Conservation (phyloP, 805 yeast genomes). For the Kuraishia capsulata region DNA sequence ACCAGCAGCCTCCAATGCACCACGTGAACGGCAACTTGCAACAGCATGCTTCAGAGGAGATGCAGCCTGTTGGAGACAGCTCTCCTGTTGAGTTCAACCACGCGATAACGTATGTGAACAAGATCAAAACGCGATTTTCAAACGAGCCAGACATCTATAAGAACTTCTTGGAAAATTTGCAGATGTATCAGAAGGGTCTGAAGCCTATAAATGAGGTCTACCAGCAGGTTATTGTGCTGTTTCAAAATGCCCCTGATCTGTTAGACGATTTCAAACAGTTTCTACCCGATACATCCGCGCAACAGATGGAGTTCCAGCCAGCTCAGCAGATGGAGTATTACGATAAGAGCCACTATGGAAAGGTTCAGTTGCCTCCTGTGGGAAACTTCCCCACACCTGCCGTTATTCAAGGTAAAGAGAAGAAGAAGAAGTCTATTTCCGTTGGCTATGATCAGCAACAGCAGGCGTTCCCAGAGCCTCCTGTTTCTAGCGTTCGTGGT, state of each 20-base stretch:
- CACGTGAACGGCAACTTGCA: conserved; percentile 3
- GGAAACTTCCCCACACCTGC: conserved; percentile 76
- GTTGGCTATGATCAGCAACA: conserved; percentile 8
- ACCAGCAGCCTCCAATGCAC: conserved; percentile 14
- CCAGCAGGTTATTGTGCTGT: conserved; percentile 81
- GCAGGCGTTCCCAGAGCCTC: conserved; percentile 28
- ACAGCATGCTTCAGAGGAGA: conserved; percentile 4
- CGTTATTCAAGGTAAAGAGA: conserved; percentile 11
- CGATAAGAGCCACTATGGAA: conserved; percentile 11
- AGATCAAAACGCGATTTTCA: conserved; percentile 88
- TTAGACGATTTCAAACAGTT: conserved; percentile 93
- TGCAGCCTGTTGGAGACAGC: conserved; percentile 12
- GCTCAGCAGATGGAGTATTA: conserved; percentile 12
- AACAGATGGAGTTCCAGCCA: conserved; percentile 10
- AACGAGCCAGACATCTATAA: conserved; percentile 94
- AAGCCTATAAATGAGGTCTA: conserved; percentile 94
- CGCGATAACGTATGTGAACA: conserved; percentile 93
- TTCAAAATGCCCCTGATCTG: conserved; percentile 89
- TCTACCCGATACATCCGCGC: conserved; percentile 69
- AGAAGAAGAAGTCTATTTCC: conserved; percentile 11
- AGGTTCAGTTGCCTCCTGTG: conserved; percentile 71
- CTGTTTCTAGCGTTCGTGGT: conserved; percentile 37
- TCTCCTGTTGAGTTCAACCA: conserved; percentile 93
- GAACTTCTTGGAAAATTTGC: conserved; percentile 87
- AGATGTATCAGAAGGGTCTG: conserved; percentile 94